A percentile compares a stretch with the other conserved stretches of the same genome.
Conservation (phyloP, 2,329 filamentous ascomycete species). For the Pseudocercospora vitis region DNA sequence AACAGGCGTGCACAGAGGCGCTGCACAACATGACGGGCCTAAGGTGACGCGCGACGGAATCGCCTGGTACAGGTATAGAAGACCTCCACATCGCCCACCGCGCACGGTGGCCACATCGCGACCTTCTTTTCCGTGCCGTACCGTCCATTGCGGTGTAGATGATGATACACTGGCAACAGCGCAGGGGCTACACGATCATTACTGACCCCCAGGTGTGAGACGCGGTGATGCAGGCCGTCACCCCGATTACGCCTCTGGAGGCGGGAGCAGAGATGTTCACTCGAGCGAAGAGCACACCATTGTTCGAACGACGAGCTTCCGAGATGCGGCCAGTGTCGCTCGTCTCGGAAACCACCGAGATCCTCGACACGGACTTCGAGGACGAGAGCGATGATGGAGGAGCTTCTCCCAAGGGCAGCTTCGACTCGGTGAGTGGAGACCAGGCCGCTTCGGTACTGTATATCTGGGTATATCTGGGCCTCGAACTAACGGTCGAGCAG, state of each 20-base stretch:
- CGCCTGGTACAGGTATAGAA: constrained; percentile 45
- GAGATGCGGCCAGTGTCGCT: constrained; percentile 38
- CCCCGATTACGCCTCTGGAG: constrained; percentile 47
- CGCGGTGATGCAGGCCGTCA: constrained; percentile 46
- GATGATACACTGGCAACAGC: constrained; percentile 27
- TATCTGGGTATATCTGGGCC: background rate
- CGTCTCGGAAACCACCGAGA: constrained; percentile 70
- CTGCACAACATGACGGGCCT: constrained; percentile 35
- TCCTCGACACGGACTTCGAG: constrained; percentile 75
- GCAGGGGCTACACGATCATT: constrained; percentile 19
- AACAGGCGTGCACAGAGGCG: constrained; percentile 25
- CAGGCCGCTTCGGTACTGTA: background rate
- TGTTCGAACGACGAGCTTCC: constrained; percentile 54
- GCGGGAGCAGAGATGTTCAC: constrained; percentile 51
- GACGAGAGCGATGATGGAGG: constrained; percentile 59
- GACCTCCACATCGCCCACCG: constrained; percentile 42
- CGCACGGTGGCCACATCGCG: constrained; percentile 43
- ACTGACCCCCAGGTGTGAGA: constrained; percentile 9
- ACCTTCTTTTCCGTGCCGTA: constrained; percentile 38
- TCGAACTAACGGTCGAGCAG: constrained; percentile 30
- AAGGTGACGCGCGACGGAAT: constrained; percentile 38
- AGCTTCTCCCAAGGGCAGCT: constrained; percentile 62
- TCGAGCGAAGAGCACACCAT: constrained; percentile 52
- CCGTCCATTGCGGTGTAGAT: constrained; percentile 26
- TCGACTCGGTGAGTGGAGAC: constrained; percentile 65